A percentile compares a stretch with the other conserved stretches of the same genome.
phyloP scores from a whole-genome alignment of 495 filamentous ascomycete genomes.

The Penicillium soppii region DNA sequence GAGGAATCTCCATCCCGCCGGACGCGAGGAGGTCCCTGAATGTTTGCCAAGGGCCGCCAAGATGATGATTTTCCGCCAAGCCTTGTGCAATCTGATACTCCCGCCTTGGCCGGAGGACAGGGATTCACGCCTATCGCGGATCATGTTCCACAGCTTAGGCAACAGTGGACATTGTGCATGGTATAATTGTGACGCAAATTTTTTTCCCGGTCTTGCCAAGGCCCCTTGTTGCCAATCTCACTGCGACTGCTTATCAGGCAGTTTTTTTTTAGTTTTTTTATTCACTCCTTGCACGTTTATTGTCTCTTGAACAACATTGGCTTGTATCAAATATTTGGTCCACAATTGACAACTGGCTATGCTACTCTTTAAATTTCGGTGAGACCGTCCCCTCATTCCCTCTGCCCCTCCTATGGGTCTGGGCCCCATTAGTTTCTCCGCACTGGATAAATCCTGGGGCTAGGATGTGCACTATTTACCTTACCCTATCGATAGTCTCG shows the following conservation, averaged over 20 bases:
- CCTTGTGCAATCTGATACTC: conserved; percentile 35
- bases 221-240: conserved; percentile 4
- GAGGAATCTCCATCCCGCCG: conserved; percentile 6
- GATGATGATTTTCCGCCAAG: conserved; percentile 39
- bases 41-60: conserved; percentile 34
- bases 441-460: conserved; percentile 24
- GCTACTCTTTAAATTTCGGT: neutral
- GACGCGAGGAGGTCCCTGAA: conserved; percentile 26
- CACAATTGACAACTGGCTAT: neutral
- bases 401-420: conserved; percentile 11
- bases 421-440: conserved; percentile 9
- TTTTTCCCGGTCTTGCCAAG: conserved; percentile 15
- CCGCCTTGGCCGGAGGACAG: conserved; percentile 23
- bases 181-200: conserved; percentile 3
- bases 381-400: neutral
- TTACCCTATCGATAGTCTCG: conserved; percentile 4
- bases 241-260: conserved; percentile 3
- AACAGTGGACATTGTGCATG: neutral
- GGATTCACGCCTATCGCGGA: conserved; percentile 11
- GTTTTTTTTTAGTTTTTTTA: neutral
- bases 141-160: conserved; percentile 18
- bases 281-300: neutral
- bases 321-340: neutral
- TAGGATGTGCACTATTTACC: conserved; percentile 12
- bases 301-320: neutral